phyloP scores from a whole-genome alignment of 331 rosid species.

The Erythrophleum ivorense region DNA sequence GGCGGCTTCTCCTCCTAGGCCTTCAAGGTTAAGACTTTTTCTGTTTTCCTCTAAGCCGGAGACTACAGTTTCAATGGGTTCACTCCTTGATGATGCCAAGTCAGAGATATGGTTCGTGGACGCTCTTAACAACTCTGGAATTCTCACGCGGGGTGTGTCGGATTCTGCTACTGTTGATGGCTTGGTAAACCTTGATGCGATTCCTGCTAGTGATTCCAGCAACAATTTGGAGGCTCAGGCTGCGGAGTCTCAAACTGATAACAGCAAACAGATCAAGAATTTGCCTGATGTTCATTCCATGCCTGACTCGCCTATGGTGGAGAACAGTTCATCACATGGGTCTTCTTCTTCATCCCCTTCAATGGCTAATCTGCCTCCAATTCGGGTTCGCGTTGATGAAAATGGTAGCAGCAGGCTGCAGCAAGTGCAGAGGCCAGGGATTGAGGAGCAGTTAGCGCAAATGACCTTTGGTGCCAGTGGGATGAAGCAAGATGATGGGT shows the following conservation, averaged over 20 bases:
- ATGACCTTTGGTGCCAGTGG: constrained; percentile 48
- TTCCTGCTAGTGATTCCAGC: constrained; percentile 63
- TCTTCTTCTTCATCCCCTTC: constrained; percentile 74
- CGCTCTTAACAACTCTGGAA: constrained; percentile 78
- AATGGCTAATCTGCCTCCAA: constrained; percentile 76
- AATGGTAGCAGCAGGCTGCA: constrained; percentile 50
- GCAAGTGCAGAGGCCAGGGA: constrained; percentile 56
- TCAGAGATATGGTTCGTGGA: constrained; percentile 97
- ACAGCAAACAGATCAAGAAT: constrained; percentile 52
- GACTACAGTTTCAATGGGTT: constrained; percentile 76
- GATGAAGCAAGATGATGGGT: constrained; percentile 49
- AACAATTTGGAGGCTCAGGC: constrained; percentile 69
- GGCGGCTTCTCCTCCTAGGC: constrained; percentile 44
- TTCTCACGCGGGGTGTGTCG: constrained; percentile 58
- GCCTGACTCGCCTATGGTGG: constrained; percentile 63
- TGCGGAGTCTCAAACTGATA: constrained; percentile 5
- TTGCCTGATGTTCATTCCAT: constrained; percentile 55
- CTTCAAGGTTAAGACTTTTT: constrained; percentile 77
- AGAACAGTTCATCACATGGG: constrained; percentile 56
- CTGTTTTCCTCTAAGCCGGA: constrained; percentile 82
- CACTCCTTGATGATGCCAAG: constrained; percentile 77
- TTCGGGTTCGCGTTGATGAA: constrained; percentile 79
- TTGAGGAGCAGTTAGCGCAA: constrained; percentile 79
- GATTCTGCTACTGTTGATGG: constrained; percentile 63
- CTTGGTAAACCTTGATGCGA: constrained; percentile 62